Base-by-base conservation (phyloP, 495 filamentous ascomycete genomes). In the Melanomma pulvis-pyrius region DNA sequence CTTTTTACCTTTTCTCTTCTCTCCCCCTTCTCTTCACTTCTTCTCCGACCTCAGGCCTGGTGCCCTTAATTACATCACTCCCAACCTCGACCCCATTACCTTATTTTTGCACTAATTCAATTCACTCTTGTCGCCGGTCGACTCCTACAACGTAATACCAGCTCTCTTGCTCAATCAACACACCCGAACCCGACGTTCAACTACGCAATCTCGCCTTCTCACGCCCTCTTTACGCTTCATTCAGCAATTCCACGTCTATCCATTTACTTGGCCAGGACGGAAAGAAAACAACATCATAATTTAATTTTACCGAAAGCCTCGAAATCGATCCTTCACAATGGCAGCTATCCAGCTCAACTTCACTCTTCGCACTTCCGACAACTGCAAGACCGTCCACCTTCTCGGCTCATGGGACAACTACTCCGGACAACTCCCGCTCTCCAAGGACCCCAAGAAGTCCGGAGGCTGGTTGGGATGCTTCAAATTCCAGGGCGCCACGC, bases 351-450 rank as follows among this genome's bases (percentile, higher is more conserved):
- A 79, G 55, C 73, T 79, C 57, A 77, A 76, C 73, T 79, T 79
- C 65, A 86, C 87, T 77, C 89, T 98, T 76, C 92, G 93, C 81
- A 96, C 94, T 77, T 96, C 93, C 76, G 84, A 91, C 80, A 91
- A 92, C 81, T 91, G 93, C 85, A 96, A 97, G 87, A 93, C 92
- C 79, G 94, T 96, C 79, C 94, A 98, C 77, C 84, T 98, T 65
- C 87, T 97, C 75, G 94, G 94, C 75, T 97, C 94, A 66, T 98
- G 94, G 94, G 96, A 98, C 83, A 90, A 91, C 83, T 98, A 98
- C 86, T 79, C 81, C 63, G 91, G 92, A 68, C 93, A 97, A 77
- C 88, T 96, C 74, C 92, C 92, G 60, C 87, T 97, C 72, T 90
- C 92, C 76, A 90, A 90, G 80, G 92, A 96, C 68, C 83, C 88